Conservation (phyloP, 495 filamentous ascomycete genomes). For the Neurospora sp. region DNA sequence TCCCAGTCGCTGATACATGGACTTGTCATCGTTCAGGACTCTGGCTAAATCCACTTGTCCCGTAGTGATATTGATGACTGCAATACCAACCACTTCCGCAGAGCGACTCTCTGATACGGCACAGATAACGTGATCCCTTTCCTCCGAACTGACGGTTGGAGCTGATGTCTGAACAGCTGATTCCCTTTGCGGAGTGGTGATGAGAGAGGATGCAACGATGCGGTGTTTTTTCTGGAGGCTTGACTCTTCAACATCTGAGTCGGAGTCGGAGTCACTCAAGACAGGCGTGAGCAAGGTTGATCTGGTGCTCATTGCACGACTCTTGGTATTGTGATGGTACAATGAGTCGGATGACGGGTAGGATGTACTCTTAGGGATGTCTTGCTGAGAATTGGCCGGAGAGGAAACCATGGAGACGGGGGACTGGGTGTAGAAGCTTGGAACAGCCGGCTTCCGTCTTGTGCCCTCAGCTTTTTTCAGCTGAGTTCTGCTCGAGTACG, state of each 20-base stretch:
- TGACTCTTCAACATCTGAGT: not conserved
- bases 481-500: not conserved
- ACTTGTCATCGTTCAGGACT: conserved; percentile 73
- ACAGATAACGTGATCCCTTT: conserved; percentile 61
- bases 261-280: not conserved
- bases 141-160: not conserved
- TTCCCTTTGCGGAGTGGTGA: not conserved
- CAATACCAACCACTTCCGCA: conserved; percentile 73
- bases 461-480: not conserved
- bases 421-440: not conserved
- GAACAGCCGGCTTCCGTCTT: not conserved
- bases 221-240: not conserved
- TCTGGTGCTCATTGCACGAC: not conserved
- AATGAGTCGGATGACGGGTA: not conserved
- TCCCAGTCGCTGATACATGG: conserved; percentile 56
- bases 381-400: not conserved
- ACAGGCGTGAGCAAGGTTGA: not conserved
- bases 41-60: conserved; percentile 44
- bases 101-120: conserved; percentile 81
- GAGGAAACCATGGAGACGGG: not conserved
- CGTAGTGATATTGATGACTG: conserved; percentile 78
- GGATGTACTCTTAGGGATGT: not conserved
- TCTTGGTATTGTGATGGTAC: not conserved
- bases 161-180: not conserved
- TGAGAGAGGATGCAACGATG: not conserved